A percentile compares a stretch with the other conserved stretches of the same genome.
phyloP scores from a whole-genome alignment of 2,329 filamentous ascomycete species.

The Rutstroemia sydowiana region DNA sequence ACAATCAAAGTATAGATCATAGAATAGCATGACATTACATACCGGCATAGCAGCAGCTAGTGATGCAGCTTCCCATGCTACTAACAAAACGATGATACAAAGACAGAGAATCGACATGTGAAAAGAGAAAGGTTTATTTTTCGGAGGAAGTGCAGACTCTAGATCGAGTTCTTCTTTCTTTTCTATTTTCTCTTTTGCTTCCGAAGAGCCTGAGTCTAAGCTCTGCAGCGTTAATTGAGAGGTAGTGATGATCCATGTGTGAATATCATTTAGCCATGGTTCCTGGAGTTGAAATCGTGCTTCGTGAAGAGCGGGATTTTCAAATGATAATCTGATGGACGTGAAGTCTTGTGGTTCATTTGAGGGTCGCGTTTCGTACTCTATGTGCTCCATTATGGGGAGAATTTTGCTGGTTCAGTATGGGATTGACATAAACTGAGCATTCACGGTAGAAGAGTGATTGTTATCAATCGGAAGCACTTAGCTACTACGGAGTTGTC shows the following conservation, averaged over 20 bases:
- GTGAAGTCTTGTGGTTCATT: not conserved
- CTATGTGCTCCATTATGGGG: not conserved
- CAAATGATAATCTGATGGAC: not conserved
- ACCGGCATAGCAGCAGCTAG: not conserved
- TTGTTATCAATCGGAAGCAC: too few species aligned
- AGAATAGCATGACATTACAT: too few species aligned
- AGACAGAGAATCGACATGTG: not conserved
- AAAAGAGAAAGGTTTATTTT: not conserved
- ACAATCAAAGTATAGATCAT: too few species aligned
- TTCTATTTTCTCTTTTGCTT: not conserved
- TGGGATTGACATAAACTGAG: too few species aligned
- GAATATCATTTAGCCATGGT: not conserved
- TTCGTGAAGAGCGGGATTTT: not conserved
- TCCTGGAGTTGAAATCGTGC: not conserved
- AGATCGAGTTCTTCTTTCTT: not conserved
- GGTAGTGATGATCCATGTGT: not conserved
- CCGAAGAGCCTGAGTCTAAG: not conserved
- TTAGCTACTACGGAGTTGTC: too few species aligned
- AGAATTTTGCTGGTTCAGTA: not conserved
- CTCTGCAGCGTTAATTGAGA: not conserved
- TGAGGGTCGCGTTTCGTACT: not conserved
- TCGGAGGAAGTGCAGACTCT: not conserved
- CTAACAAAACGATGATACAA: not conserved
- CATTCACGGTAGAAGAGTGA: too few species aligned
- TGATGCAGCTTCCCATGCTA: not conserved